Conservation (phyloP, 2,329 filamentous ascomycete species). For the Septoria linicola region DNA sequence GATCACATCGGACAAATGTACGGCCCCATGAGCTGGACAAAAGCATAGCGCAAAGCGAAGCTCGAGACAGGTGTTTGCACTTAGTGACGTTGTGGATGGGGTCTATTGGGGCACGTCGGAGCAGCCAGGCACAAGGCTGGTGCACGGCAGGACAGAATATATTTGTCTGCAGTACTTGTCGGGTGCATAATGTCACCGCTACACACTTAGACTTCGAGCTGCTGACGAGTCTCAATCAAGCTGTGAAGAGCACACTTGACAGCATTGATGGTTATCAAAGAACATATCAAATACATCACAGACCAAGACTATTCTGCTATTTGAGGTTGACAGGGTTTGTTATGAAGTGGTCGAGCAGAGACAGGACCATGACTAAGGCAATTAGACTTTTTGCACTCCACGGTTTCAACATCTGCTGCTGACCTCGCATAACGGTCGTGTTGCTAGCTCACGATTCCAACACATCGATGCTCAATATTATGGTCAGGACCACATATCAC, state of each 20-base stretch:
- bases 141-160: slow-evolving; percentile 2
- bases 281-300: not conserved
- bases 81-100: slow-evolving; percentile 1
- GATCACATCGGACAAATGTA: slow-evolving; percentile 2
- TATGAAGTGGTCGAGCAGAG: too few relatives aligned
- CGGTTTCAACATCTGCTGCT: too few relatives aligned
- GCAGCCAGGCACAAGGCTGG: not conserved
- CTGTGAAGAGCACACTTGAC: not conserved
- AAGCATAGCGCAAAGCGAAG: not conserved
- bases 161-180: not conserved
- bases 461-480: too few relatives aligned
- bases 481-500: too few relatives aligned
- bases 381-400: not conserved
- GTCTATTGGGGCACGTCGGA: slow-evolving; percentile 3
- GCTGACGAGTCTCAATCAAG: not conserved
- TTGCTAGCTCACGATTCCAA: too few relatives aligned
- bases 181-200: not conserved
- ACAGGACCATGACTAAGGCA: not conserved
- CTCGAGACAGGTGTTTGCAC: slow-evolving; percentile 1
- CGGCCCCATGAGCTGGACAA: not conserved
- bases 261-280: not conserved
- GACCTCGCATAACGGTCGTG: too few relatives aligned
- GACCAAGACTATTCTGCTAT: not conserved
- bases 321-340: too few relatives aligned
- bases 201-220: slow-evolving; percentile 1